Evolutionary conservation across 2,329 filamentous ascomycete species (phyloP).

Genomic region (Colletotrichum lini): DNA sequence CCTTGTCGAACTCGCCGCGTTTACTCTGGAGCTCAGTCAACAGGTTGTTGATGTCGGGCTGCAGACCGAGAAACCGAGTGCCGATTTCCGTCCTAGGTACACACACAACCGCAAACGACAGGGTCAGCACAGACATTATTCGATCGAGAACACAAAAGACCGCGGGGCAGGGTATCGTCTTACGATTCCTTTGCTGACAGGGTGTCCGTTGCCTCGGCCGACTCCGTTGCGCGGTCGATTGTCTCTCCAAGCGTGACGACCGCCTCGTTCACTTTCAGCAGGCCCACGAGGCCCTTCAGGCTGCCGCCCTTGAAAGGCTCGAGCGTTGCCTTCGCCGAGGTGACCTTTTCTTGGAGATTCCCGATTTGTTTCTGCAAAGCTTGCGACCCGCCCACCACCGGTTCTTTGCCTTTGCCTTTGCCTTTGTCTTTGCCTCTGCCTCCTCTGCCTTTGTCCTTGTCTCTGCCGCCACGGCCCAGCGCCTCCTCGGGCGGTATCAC

Average conservation of each 20-base stretch:
- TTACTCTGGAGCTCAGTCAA: slow-evolving; percentile 19
- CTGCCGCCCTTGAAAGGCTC: slow-evolving; percentile 31
- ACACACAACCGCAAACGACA: background rate
- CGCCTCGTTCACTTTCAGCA: slow-evolving; percentile 37
- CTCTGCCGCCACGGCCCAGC: slow-evolving; percentile 1
- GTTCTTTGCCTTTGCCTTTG: slow-evolving; percentile 11
- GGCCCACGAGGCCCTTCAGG: slow-evolving; percentile 22
- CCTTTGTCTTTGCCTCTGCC: background rate
- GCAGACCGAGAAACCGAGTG: slow-evolving; percentile 12
- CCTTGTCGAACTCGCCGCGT: slow-evolving; percentile 37
- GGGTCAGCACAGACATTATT: background rate
- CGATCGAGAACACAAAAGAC: too few relatives aligned
- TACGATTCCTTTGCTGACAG: slow-evolving; percentile 31
- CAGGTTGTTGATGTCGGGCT: slow-evolving; percentile 30
- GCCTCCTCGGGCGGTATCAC: slow-evolving; percentile 8
- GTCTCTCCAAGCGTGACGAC: slow-evolving; percentile 20
- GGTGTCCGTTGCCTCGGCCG: slow-evolving; percentile 11
- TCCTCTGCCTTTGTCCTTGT: background rate
- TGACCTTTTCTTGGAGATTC: slow-evolving; percentile 12
- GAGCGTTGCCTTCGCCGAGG: slow-evolving; percentile 23
- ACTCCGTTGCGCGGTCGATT: slow-evolving; percentile 19
- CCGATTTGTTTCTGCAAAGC: slow-evolving; percentile 18
- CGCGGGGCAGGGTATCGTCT: background rate
- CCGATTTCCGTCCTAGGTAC: slow-evolving; percentile 6
- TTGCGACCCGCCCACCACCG: slow-evolving; percentile 13